Base-by-base conservation (phyloP, 352 stramenopile species). In the Globisporangium apiculatum region DNA sequence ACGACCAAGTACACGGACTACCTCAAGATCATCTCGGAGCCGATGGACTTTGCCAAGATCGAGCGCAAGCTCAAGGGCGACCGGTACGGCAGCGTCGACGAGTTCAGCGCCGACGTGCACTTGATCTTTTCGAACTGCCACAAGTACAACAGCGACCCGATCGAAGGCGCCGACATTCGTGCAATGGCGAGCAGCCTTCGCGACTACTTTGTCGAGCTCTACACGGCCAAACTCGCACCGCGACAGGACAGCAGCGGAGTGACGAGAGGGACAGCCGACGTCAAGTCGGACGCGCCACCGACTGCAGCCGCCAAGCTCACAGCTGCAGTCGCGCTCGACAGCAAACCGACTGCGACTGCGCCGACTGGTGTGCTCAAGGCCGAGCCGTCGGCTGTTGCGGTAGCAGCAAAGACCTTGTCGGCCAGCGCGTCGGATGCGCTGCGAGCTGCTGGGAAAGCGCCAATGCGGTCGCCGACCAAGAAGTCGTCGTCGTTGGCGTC, bases 51-150 rank as follows among this genome's bases (percentile, higher is more conserved):
- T 53, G 75, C 81, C 1, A 94, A 91, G 63, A 94, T 94, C 48
- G 84, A 94, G 60, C 76, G 78, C 12, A 94, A 94, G 51, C 65
- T 94, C n/a, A 92, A 91, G 60, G 80, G 75, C 12, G 82, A 92
- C 63, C 81, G 85, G 0, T 94, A 94, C 51, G 66, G 64, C 38
- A 86, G 79, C 37, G 64, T 88, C 37, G 82, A 86, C 48, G 83
- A 91, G 53, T 94, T 94, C 59, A 86, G 79, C 49, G 85, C 85
- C 8, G 85, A 94, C 51, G 81, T 94, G 7, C 83, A 93, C 51
- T 66, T 94, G 63, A 93, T 94, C 15, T 93, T 94, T 65, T 89
- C 83, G 36, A 94, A 94, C 57, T 94, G 85, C 45, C 76, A 91
- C 72, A 93, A 93, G 68, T 94, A 94, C 65, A 94, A 94, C 65